These are phyloP conservation scores for Aspergillus tamarii DNA, from an alignment of 2,329 filamentous ascomycete genomes.

Conservation along the genomic window DNA sequence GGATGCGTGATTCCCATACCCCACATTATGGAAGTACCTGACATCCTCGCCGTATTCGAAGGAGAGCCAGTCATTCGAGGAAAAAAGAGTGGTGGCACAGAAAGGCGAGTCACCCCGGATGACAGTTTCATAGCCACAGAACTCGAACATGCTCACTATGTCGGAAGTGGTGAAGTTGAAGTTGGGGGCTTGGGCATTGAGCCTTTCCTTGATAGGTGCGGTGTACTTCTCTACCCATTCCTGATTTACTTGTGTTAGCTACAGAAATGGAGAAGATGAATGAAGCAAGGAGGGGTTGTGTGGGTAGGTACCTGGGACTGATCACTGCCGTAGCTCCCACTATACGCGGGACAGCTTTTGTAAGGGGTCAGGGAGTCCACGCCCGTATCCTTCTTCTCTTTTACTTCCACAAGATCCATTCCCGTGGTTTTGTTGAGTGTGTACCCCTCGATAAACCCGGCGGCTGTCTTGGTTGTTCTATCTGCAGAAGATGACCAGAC, in stretches of 20 bases:
- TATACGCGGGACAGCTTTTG: constrained; percentile 66
- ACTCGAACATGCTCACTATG: constrained; percentile 67
- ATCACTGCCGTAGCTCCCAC: constrained; percentile 58
- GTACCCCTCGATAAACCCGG: constrained; percentile 61
- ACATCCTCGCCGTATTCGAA: constrained; percentile 69
- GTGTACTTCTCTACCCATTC: constrained; percentile 51
- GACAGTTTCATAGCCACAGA: constrained; percentile 69
- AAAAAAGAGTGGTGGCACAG: constrained; percentile 63
- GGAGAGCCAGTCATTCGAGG: constrained; percentile 65
- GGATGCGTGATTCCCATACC: constrained; percentile 63
- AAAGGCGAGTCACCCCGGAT: constrained; percentile 65
- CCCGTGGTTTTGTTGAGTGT: constrained; percentile 54
- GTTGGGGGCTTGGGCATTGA: constrained; percentile 55
- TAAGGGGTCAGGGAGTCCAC: constrained; percentile 67
- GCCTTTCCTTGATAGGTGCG: constrained; percentile 61
- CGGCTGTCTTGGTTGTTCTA: constrained; percentile 61
- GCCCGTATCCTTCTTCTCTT: constrained; percentile 60
- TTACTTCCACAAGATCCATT: constrained; percentile 59
- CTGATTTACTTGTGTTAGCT: constrained; percentile 9
- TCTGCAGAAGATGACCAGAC: constrained; percentile 68
- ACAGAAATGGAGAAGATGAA: neutral
- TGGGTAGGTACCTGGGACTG: constrained; percentile 50
- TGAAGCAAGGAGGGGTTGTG: constrained; percentile 36
- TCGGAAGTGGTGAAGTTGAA: constrained; percentile 69
- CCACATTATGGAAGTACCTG: constrained; percentile 67